Percentiles rank a stretch among this genome's conserved stretches.
These are phyloP conservation scores for Colletotrichum liaoningense DNA, from an alignment of 2,329 filamentous ascomycete species.

Conservation along the genomic window DNA sequence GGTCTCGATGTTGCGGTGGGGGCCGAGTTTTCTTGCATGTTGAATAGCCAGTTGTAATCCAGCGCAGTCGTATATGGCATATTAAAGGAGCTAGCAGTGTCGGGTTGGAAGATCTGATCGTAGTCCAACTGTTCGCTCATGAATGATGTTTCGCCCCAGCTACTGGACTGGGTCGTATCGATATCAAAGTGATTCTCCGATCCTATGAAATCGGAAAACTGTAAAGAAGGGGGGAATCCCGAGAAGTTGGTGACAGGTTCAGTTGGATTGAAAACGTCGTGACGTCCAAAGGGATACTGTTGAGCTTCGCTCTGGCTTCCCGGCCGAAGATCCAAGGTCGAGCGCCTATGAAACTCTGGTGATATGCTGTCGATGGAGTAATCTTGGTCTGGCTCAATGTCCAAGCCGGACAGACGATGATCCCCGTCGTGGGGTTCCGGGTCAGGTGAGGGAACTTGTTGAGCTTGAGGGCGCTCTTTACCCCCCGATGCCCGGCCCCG, in stretches of 20 bases:
- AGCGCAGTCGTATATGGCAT: constrained; percentile 72
- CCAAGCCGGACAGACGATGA: background rate
- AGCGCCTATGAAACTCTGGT: background rate
- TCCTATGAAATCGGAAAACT: background rate
- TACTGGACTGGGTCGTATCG: background rate
- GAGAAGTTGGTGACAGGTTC: constrained; percentile 7
- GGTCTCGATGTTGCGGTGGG: background rate
- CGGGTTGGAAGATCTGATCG: constrained; percentile 68
- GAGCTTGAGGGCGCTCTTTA: constrained; percentile 16
- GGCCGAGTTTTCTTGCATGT: constrained; percentile 51
- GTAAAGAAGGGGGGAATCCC: constrained; percentile 12
- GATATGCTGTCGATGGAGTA: background rate
- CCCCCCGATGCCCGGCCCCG: constrained; percentile 1
- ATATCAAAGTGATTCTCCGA: background rate
- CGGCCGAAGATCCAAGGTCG: constrained; percentile 1
- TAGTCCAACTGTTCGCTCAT: constrained; percentile 44
- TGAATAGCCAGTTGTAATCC: constrained; percentile 74
- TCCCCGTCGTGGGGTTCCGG: constrained; percentile 23
- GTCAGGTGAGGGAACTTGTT: constrained; percentile 29
- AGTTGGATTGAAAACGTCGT: background rate
- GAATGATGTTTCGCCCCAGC: constrained; percentile 12
- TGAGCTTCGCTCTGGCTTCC: background rate
- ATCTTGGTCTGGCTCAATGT: background rate
- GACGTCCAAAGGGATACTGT: constrained; percentile 1
- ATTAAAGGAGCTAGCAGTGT: constrained; percentile 73